Percentiles rank a stretch among this genome's conserved stretches.
phyloP scores from a whole-genome alignment of 345 rosid genomes.

The Eucalyptus cloeziana region DNA sequence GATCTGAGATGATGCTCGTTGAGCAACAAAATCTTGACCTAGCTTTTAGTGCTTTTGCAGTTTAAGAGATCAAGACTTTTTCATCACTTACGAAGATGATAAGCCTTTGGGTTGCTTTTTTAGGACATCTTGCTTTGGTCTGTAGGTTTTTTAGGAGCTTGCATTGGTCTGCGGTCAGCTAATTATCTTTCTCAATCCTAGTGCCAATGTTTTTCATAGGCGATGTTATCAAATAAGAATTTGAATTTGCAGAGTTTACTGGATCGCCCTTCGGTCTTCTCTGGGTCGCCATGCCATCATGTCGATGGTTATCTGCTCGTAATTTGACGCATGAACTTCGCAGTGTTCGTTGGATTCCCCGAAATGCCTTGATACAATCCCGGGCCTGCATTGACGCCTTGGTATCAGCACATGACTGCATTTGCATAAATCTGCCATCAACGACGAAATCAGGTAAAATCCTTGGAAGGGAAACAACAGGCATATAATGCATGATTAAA shows the following conservation, averaged over 20 bases:
- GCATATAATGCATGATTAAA: too few relatives aligned
- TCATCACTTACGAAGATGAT: background rate
- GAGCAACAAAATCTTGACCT: background rate
- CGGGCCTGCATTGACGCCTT: background rate
- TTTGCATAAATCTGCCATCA: background rate
- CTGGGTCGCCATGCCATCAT: background rate
- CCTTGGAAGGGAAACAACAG: too few relatives aligned
- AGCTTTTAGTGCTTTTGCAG: background rate
- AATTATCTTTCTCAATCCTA: background rate
- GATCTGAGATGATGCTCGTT: background rate
- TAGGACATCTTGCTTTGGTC: background rate
- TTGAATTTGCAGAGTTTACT: background rate
- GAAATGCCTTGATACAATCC: background rate
- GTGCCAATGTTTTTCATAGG: background rate
- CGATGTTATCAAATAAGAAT: background rate
- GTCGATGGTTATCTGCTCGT: background rate
- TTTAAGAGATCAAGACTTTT: background rate
- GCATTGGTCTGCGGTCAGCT: background rate
- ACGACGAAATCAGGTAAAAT: too few relatives aligned
- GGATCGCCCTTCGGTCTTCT: background rate
- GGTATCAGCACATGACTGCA: background rate
- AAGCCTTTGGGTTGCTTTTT: background rate
- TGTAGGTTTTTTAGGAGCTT: background rate
- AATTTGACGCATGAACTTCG: background rate
- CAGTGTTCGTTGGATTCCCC: background rate